Evolutionary conservation across 2,329 filamentous ascomycete genomes (phyloP).

Genomic region (Colletotrichum filicis): DNA sequence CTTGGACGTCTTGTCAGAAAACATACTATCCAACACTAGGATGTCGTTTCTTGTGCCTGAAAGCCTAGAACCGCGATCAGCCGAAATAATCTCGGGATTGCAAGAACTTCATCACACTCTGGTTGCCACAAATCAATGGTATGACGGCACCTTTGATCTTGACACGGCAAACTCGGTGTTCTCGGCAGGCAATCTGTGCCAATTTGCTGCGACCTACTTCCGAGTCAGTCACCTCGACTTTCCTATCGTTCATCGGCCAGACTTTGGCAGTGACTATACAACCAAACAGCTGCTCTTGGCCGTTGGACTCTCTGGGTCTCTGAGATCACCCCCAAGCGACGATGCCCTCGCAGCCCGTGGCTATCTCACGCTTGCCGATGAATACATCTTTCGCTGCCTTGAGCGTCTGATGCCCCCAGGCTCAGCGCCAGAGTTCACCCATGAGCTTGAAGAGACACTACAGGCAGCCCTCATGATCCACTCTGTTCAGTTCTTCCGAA

Average conservation of each 20-base stretch:
- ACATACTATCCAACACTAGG: not conserved
- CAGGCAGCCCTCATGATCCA: constrained; percentile 41
- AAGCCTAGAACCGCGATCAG: not conserved
- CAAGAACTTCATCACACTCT: constrained; percentile 25
- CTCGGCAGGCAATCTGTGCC: constrained; percentile 35
- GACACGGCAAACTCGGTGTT: constrained; percentile 36
- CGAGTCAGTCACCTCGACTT: constrained; percentile 41
- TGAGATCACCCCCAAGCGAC: constrained; percentile 36
- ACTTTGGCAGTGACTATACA: constrained; percentile 36
- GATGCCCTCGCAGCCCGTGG: constrained; percentile 31
- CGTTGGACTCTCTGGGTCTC: constrained; percentile 36
- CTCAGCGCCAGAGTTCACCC: constrained; percentile 12
- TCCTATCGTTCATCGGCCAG: constrained; percentile 41
- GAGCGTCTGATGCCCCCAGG: constrained; percentile 11
- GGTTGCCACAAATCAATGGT: constrained; percentile 30
- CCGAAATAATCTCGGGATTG: constrained; percentile 2
- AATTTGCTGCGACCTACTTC: constrained; percentile 40
- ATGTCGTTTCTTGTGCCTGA: not conserved
- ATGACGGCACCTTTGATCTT: constrained; percentile 30
- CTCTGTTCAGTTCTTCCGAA: constrained; percentile 37
- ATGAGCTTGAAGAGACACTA: constrained; percentile 35
- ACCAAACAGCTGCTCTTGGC: constrained; percentile 34
- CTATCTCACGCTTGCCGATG: constrained; percentile 34
- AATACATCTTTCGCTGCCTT: constrained; percentile 37
- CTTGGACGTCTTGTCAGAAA: not conserved